Percentiles rank a stretch among this genome's conserved stretches.
Evolutionary conservation across 2,329 filamentous ascomycete species (phyloP).

Genomic region (Scedosporium boydii): DNA sequence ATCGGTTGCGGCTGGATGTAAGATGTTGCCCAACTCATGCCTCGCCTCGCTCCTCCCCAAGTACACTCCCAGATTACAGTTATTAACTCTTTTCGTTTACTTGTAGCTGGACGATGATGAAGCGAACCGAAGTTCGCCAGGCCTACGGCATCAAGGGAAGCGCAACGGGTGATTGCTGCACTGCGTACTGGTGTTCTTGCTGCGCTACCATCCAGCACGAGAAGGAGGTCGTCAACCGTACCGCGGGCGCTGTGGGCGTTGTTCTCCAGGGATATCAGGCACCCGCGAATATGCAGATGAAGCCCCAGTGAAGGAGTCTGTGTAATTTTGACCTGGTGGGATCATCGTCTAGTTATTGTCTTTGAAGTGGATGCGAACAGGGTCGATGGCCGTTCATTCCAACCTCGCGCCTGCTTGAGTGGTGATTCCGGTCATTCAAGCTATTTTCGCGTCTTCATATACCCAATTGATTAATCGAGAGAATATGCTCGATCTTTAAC

Average conservation of each 20-base stretch:
- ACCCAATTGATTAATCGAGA: not conserved
- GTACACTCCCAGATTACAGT: not conserved
- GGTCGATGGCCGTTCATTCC: not conserved
- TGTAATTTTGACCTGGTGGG: not conserved
- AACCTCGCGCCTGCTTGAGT: not conserved
- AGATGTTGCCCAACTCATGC: constrained; percentile 10
- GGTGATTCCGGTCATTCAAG: not conserved
- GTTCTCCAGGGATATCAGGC: constrained; percentile 26
- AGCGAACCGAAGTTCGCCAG: constrained; percentile 43
- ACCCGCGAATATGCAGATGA: constrained; percentile 24
- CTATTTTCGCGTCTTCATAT: not conserved
- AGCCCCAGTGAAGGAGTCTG: constrained; percentile 15
- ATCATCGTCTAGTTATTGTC: not conserved
- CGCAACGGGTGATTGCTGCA: constrained; percentile 38
- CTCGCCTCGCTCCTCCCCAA: not conserved
- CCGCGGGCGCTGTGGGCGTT: constrained; percentile 15
- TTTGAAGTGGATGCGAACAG: not conserved
- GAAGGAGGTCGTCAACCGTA: constrained; percentile 35
- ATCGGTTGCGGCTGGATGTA: constrained; percentile 35
- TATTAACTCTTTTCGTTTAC: constrained; percentile 1
- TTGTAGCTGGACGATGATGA: constrained; percentile 36
- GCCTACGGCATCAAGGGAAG: constrained; percentile 43
- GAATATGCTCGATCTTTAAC: not conserved
- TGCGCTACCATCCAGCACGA: constrained; percentile 50
- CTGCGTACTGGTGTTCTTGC: constrained; percentile 45